Conservation (phyloP, 1,284 basidiomycete species). For the Cryptococcus jaspeensis region DNA sequence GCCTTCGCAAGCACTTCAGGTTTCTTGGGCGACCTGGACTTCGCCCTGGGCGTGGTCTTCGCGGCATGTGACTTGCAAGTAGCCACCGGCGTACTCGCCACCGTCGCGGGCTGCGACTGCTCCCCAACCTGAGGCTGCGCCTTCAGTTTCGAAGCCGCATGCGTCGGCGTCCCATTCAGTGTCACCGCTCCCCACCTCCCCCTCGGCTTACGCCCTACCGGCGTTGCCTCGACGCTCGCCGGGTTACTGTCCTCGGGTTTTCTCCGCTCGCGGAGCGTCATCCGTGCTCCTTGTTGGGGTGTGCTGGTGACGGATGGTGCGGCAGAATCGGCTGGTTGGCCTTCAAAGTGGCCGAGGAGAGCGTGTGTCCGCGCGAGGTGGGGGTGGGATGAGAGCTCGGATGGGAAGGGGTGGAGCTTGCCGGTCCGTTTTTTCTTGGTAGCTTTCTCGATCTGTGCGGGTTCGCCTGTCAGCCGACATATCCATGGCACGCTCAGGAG, state of each 20-base stretch:
- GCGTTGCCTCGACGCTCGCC: constrained; percentile 11
- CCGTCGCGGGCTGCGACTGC: not conserved
- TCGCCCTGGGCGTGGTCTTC: not conserved
- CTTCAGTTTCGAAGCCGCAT: not conserved
- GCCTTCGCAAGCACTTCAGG: not conserved
- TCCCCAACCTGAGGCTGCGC: not conserved
- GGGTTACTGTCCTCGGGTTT: constrained; percentile 32
- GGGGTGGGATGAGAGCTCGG: constrained; percentile 55
- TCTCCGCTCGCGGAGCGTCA: constrained; percentile 62
- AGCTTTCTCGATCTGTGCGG: constrained; percentile 65
- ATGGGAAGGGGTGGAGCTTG: constrained; percentile 56
- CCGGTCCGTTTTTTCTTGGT: constrained; percentile 56
- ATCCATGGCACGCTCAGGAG: not conserved
- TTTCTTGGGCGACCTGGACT: not conserved
- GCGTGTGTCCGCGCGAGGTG: constrained; percentile 62
- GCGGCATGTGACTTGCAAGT: not conserved
- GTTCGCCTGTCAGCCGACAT: not conserved
- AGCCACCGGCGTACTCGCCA: not conserved
- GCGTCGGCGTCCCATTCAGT: not conserved
- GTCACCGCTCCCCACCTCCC: constrained; percentile 1
- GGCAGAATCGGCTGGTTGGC: constrained; percentile 1
- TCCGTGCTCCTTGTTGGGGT: constrained; percentile 47
- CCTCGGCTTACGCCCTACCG: constrained; percentile 2
- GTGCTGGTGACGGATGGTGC: constrained; percentile 26
- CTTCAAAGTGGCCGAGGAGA: constrained; percentile 55